These are phyloP conservation scores for Fusarium haematococcum DNA, from an alignment of 2,329 filamentous ascomycete genomes.

Conservation along the genomic window DNA sequence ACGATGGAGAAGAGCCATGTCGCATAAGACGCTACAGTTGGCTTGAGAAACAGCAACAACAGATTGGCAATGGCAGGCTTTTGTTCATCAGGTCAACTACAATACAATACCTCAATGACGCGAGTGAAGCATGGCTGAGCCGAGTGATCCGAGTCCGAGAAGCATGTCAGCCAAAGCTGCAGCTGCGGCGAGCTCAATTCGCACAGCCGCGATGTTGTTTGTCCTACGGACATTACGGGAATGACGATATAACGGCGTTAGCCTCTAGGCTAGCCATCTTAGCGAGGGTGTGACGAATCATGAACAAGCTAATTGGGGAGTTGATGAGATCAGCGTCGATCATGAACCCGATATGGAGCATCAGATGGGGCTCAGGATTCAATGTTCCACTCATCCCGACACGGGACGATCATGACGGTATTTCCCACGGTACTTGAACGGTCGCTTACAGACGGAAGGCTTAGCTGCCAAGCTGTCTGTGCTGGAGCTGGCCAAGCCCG, in stretches of 20 bases:
- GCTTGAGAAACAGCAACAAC: background rate
- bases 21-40: background rate
- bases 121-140: background rate
- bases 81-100: background rate
- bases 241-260: background rate
- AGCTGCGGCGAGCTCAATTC: background rate
- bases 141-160: constrained; percentile 1
- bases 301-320: background rate
- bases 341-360: background rate
- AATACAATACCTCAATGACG: background rate
- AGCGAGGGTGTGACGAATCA: background rate
- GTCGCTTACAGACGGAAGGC: background rate
- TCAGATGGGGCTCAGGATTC: background rate
- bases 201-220: background rate
- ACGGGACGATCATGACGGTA: background rate
- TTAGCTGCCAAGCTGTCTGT: background rate
- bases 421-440: background rate
- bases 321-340: background rate
- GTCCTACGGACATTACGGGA: background rate
- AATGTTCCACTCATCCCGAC: background rate
- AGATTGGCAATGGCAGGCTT: background rate
- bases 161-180: background rate
- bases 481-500: background rate
- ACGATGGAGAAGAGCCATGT: constrained; percentile 29
- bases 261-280: background rate